phyloP scores from a whole-genome alignment of 2,329 filamentous ascomycete genomes.

The Aureobasidium sp. region DNA sequence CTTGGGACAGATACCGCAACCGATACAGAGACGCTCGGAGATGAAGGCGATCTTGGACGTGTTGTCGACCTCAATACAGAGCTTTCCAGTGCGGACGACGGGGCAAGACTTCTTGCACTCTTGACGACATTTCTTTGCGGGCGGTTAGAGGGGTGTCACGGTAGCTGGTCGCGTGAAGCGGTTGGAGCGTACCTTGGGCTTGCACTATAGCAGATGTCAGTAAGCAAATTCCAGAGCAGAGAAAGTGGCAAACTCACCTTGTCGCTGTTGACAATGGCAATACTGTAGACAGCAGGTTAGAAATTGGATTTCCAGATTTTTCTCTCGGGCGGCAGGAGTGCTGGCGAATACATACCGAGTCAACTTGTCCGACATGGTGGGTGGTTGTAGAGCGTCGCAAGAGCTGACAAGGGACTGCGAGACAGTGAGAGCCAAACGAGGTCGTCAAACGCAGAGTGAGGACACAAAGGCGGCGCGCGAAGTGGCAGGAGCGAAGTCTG shows the following conservation, averaged over 20 bases:
- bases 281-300: constrained; percentile 47
- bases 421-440: background rate
- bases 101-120: constrained; percentile 99
- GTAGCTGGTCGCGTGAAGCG: constrained; percentile 3
- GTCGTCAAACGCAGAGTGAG: background rate
- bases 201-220: constrained; percentile 51
- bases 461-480: background rate
- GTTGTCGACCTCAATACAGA: constrained; percentile 87
- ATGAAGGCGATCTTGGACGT: constrained; percentile 96
- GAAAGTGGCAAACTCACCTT: constrained; percentile 53
- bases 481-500: background rate
- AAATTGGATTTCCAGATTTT: constrained; percentile 13
- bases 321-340: background rate
- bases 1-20: constrained; percentile 99
- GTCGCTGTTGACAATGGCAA: constrained; percentile 97
- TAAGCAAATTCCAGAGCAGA: constrained; percentile 13
- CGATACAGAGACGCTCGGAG: constrained; percentile 90
- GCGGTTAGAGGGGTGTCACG: constrained; percentile 6
- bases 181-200: constrained; percentile 61
- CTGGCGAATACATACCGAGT: constrained; percentile 60
- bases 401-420: background rate
- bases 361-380: constrained; percentile 77
- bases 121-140: constrained; percentile 79
- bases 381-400: background rate
- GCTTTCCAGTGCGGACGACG: constrained; percentile 92